Percentiles rank a stretch among this genome's conserved stretches.
Conservation (phyloP, 2,329 filamentous ascomycete species). For the Pseudogymnoascus sp. region DNA sequence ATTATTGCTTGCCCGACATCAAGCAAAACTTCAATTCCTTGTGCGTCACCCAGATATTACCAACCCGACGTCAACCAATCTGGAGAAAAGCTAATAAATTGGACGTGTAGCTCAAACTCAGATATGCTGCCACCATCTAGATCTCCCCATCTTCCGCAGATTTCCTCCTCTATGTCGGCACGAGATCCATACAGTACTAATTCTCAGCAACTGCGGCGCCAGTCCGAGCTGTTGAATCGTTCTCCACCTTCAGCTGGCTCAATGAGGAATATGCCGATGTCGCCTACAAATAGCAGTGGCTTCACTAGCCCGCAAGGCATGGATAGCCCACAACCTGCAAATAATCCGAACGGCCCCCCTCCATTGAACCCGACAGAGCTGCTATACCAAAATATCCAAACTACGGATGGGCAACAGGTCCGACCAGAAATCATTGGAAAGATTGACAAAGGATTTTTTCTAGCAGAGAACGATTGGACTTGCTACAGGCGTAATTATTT, state of each 20-base stretch:
- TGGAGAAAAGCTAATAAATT: background rate
- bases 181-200: constrained; percentile 27
- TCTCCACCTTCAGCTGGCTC: constrained; percentile 25
- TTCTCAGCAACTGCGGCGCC: constrained; percentile 23
- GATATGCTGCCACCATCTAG: constrained; percentile 27
- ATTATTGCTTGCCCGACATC: constrained; percentile 28
- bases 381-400: constrained; percentile 38
- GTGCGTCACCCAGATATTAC: background rate
- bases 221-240: constrained; percentile 25
- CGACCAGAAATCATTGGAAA: constrained; percentile 56
- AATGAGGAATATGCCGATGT: constrained; percentile 25
- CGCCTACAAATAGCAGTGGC: constrained; percentile 26
- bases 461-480: constrained; percentile 59
- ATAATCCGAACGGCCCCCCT: constrained; percentile 21
- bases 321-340: constrained; percentile 20
- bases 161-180: constrained; percentile 23
- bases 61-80: background rate
- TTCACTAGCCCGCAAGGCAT: constrained; percentile 28
- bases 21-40: constrained; percentile 23
- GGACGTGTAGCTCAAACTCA: constrained; percentile 14
- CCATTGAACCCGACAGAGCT: constrained; percentile 32
- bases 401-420: constrained; percentile 41
- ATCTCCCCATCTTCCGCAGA: constrained; percentile 26
- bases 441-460: constrained; percentile 65
- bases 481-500: constrained; percentile 70